Percentiles rank a stretch among this genome's conserved stretches.
Conservation (phyloP, 1,284 basidiomycete genomes). For the Hypsizygus ulmarius region DNA sequence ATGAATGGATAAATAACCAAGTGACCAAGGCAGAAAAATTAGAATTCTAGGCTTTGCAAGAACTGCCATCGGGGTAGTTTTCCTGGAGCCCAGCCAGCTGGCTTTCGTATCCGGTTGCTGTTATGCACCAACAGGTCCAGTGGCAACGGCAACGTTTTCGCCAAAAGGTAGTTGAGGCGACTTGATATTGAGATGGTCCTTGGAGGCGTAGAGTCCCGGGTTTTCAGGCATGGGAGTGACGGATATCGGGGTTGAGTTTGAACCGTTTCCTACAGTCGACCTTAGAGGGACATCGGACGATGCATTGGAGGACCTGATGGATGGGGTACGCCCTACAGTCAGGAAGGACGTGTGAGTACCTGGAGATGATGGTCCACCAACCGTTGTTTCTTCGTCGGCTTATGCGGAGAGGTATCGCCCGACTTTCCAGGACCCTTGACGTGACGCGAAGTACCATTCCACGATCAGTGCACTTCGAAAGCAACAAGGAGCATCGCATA, state of each 20-base stretch:
- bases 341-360: conserved; percentile 17
- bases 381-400: conserved; percentile 74
- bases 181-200: conserved; percentile 53
- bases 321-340: conserved; percentile 21
- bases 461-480: conserved; percentile 15
- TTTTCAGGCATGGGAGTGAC: conserved; percentile 31
- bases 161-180: conserved; percentile 61
- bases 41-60: conserved; percentile 23
- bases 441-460: conserved; percentile 17
- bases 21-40: conserved; percentile 30
- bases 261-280: conserved; percentile 37
- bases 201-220: conserved; percentile 40
- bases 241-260: conserved; percentile 34
- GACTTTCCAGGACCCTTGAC: conserved; percentile 62
- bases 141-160: conserved; percentile 60
- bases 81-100: conserved; percentile 16
- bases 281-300: conserved; percentile 37
- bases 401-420: conserved; percentile 61
- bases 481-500: conserved; percentile 36
- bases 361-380: conserved; percentile 34
- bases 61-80: conserved; percentile 16
- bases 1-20: conserved; percentile 48
- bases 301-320: conserved; percentile 42
- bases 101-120: conserved; percentile 29
- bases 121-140: conserved; percentile 49